These are phyloP conservation scores for Candida bentonensis DNA, from an alignment of 805 yeast species.

Conservation along the genomic window DNA sequence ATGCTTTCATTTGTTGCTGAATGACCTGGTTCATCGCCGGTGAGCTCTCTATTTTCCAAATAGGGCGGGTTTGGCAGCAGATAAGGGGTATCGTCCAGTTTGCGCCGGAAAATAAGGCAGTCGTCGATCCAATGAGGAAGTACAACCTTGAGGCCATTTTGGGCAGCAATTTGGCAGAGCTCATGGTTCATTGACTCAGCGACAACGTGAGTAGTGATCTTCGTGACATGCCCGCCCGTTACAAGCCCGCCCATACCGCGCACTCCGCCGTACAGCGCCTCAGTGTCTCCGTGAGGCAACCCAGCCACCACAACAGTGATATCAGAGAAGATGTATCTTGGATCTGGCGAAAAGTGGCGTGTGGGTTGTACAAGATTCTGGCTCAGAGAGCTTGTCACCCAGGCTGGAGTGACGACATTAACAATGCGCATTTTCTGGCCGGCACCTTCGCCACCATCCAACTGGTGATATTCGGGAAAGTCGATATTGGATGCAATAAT, in stretches of 20 bases:
- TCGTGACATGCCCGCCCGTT: conserved; percentile 40
- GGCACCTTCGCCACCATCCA: conserved; percentile 21
- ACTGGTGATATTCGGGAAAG: neutral
- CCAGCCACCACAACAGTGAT: conserved; percentile 49
- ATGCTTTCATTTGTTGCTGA: conserved; percentile 9
- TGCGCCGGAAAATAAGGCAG: conserved; percentile 40
- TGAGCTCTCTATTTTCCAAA: conserved; percentile 7
- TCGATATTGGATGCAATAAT: neutral
- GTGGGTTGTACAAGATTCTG: conserved; percentile 32
- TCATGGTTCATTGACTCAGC: conserved; percentile 40
- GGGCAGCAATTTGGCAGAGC: conserved; percentile 40
- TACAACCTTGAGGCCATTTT: conserved; percentile 29
- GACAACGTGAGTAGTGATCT: conserved; percentile 67
- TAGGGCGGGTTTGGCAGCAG: conserved; percentile 25
- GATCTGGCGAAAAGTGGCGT: conserved; percentile 59
- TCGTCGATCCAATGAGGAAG: conserved; percentile 71
- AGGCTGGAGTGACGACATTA: conserved; percentile 48
- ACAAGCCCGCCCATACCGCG: conserved; percentile 67
- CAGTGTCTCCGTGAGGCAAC: conserved; percentile 44
- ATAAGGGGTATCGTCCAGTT: conserved; percentile 41
- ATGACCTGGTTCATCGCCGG: conserved; percentile 6
- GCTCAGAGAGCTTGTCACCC: conserved; percentile 40
- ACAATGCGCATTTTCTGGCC: conserved; percentile 39
- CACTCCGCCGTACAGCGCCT: conserved; percentile 54
- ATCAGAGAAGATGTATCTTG: conserved; percentile 46